Base-by-base conservation (phyloP, 768 basidiomycete species). In the Kwoniella shandongensis region DNA sequence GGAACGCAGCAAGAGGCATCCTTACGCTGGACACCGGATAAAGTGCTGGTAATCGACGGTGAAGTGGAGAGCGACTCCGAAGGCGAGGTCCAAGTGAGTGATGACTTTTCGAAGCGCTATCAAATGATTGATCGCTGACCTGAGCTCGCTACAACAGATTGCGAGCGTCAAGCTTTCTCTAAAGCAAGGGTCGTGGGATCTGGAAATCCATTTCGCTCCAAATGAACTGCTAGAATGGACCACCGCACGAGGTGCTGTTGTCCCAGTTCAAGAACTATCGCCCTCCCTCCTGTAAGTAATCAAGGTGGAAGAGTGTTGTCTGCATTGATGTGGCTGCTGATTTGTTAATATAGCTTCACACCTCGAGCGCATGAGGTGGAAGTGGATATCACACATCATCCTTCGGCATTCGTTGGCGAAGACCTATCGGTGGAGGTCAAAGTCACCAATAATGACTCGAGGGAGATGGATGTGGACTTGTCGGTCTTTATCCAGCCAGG, bases 391-490 rank as follows among this genome's bases (percentile, higher is more conserved):
- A 73, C 79, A 1, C 86, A 91, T 55, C 77, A 81, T 0, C 74
- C 81, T 1, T 87, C 88, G 0, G 90, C 89, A 0, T 88, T 86
- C 72, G 75, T 94, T 32, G 86, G 88, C 60, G 93, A 96, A 73
- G 81, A 82, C 42, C 89, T 88, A 67, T 85, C 88, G 0, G 86
- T 97, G 63, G 70, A 73, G 11, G 79, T 97, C 39, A 80, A 83
- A 44, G 80, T 94, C 13, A 82, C 78, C 3, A 96, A 92, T 69
- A 68, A 78, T 4, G 91, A 96, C 70, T 82, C 83, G 44, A 80
- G 84, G 18, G 81, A 85, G 23, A 75, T 97, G 11, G 84, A 88
- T 15, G 77, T 89, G 12, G 77, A 81, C 4, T 78, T 91, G 10
- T 88, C 91, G 53, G 81, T 88, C 4, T 79, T 94, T 54, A 76